These are phyloP conservation scores for Novymonas esmeraldas DNA, from an alignment of 208 protist genomes.

Conservation along the genomic window DNA sequence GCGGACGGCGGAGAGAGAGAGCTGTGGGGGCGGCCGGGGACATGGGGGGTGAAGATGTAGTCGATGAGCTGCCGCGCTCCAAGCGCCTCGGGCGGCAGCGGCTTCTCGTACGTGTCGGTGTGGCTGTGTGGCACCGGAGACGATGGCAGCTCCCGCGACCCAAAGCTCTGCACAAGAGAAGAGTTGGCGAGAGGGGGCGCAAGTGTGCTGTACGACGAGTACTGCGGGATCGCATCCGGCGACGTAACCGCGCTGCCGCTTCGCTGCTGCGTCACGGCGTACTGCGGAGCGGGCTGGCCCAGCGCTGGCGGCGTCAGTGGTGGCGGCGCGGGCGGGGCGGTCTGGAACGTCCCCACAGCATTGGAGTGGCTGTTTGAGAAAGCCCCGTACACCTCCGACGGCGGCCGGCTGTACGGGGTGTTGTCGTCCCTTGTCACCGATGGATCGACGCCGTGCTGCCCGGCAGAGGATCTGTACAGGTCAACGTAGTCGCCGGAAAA, in stretches of 20 bases:
- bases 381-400: constrained; percentile 1
- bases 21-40: constrained; percentile 22
- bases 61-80: constrained; percentile 53
- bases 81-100: constrained; percentile 38
- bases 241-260: neutral
- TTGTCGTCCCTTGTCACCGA: constrained; percentile 14
- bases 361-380: too few relatives aligned
- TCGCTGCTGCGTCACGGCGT: neutral
- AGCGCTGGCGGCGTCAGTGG: neutral
- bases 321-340: neutral
- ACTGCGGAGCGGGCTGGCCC: neutral
- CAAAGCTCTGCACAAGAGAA: constrained; percentile 8
- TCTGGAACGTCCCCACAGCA: too few relatives aligned
- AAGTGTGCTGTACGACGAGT: constrained; percentile 2
- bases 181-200: neutral
- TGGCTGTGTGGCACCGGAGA: constrained; percentile 11
- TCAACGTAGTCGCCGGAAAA: constrained; percentile 1
- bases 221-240: neutral
- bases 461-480: neutral
- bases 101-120: constrained; percentile 36
- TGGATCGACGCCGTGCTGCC: constrained; percentile 4
- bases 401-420: constrained; percentile 1
- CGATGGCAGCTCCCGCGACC: constrained; percentile 4
- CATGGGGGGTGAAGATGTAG: constrained; percentile 34
- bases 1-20: constrained; percentile 33